phyloP scores from a whole-genome alignment of 768 basidiomycete species.

The Tephrocybe sp. region DNA sequence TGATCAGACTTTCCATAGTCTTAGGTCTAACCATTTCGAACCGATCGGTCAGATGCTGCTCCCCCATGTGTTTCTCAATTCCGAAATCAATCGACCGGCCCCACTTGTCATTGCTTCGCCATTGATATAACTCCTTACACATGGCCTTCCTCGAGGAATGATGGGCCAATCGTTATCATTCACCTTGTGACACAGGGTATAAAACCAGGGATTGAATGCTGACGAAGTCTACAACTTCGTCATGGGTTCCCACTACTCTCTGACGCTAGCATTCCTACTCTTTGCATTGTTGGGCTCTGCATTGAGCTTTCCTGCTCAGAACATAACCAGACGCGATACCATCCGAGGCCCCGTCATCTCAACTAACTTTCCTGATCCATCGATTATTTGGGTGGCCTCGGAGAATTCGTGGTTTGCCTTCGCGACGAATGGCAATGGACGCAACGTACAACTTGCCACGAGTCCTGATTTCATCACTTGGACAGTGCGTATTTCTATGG shows the following conservation, averaged over 20 bases:
- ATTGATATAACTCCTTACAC: too few relatives aligned
- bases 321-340: slow-evolving; percentile 12
- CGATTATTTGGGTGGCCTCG: slow-evolving; percentile 12
- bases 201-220: too few relatives aligned
- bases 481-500: neutral
- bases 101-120: too few relatives aligned
- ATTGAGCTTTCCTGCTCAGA: slow-evolving; percentile 4
- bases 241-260: neutral
- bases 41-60: slow-evolving; percentile 1
- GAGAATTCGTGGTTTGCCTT: slow-evolving; percentile 15
- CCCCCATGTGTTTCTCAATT: neutral
- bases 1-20: neutral
- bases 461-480: slow-evolving; percentile 11
- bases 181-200: too few relatives aligned
- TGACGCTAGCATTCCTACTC: neutral
- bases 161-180: too few relatives aligned
- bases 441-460: slow-evolving; percentile 12
- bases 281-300: neutral
- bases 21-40: neutral
- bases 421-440: slow-evolving; percentile 11
- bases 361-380: slow-evolving; percentile 14
- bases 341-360: slow-evolving; percentile 11
- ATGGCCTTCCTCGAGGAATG: too few relatives aligned
- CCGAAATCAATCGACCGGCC: neutral
- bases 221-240: too few relatives aligned